Evolutionary conservation across 2,329 filamentous ascomycete genomes (phyloP).

Genomic region (Colletotrichum graminicola): DNA sequence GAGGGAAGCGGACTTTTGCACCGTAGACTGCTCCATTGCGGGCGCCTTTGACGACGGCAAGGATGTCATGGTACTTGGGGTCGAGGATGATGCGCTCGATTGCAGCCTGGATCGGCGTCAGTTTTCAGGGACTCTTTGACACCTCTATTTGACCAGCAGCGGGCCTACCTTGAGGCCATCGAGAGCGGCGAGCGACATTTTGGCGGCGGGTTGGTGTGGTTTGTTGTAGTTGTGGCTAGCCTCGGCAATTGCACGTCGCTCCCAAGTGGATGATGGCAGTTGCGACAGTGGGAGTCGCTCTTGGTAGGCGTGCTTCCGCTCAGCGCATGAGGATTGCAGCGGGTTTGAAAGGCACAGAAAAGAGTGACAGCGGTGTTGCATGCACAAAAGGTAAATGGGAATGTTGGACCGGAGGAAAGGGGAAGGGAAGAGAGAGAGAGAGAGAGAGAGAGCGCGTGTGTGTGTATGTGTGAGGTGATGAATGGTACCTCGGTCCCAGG

Average conservation of each 20-base stretch:
- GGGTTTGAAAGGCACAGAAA: background rate
- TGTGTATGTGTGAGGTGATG: background rate
- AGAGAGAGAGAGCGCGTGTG: conserved; percentile 2
- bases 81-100: conserved; percentile 84
- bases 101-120: conserved; percentile 63
- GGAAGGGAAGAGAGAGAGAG: conserved; percentile 5
- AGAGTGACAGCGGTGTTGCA: conserved; percentile 4
- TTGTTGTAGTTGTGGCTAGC: conserved; percentile 23
- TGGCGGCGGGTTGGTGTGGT: background rate
- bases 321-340: conserved; percentile 24
- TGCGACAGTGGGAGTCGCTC: conserved; percentile 27
- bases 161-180: conserved; percentile 39
- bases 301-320: conserved; percentile 17
- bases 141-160: background rate
- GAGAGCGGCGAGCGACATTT: conserved; percentile 40
- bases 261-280: background rate
- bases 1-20: conserved; percentile 96
- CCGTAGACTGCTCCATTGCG: conserved; percentile 98
- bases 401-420: conserved; percentile 10
- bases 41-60: conserved; percentile 90
- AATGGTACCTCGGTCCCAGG: conserved; percentile 32
- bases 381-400: background rate
- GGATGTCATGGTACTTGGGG: conserved; percentile 84
- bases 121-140: background rate
- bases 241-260: conserved; percentile 35